Evolutionary conservation across 2,329 filamentous ascomycete genomes (phyloP), one percentile per base, ranked within the genome.

Genomic region (Arthrobotrys sinensis): DNA sequence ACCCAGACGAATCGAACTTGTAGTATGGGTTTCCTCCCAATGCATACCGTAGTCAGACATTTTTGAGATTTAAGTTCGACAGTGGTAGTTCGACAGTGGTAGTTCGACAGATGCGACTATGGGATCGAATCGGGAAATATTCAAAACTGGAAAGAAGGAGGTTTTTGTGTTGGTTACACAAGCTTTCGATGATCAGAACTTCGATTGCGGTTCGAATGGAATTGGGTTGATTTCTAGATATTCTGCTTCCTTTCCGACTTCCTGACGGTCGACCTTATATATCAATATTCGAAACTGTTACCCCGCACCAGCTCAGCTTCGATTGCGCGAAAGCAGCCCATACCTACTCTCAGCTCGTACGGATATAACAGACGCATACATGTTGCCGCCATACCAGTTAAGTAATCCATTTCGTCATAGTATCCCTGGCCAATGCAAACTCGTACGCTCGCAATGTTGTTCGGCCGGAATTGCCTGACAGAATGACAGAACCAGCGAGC

Each of bases 381-480:
- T 24, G 14, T 53, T 8, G 38, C 5, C 14, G 24, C 7, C 53
- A 50, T 62, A 14, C 63, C 6, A 19, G 21, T 21, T 11, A 40
- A 16, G 34, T 32, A 43, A 40, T 40, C 16, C 8, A 48, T 67
- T 60, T 62, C 70, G 70, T 62, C 70, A 76, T 62, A 21, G 14
- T 38, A 21, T 12, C 36, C 62, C 62, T 40, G 32, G 28, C 53
- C 21, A 32, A 36, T 57, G 60, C 60, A 48, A 68, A 24, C 10
- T 63, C 55, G 43, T 48, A 63, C 45, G 45, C 34, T 64, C 45
- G 46, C 57, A 60, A 36, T 5, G 19, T 38, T 57, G 34, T 43
- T 65, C 72, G 62, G 65, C 64, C 65, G 40, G 65, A 50, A 24
- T 66, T 66, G 38, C 46, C 38, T 32, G 21, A 36, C 8, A 64